Conservation (phyloP, 306 rosid genomes). For the Hippophae rhamnoides region DNA sequence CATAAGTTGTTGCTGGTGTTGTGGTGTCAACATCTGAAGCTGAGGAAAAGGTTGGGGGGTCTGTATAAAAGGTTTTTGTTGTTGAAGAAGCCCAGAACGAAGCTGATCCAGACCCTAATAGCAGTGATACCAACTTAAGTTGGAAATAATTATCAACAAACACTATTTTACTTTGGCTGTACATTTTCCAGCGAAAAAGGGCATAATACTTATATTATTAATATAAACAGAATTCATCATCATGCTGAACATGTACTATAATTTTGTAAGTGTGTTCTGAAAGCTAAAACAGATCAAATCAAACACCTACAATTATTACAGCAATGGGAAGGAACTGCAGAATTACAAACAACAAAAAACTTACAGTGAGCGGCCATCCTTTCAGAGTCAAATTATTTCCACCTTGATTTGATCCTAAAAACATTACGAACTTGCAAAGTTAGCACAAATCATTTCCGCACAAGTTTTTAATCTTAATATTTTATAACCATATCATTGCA, state of each 20-base stretch:
- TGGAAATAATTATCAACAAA: background rate
- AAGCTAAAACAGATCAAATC: no score
- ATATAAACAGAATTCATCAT: no score
- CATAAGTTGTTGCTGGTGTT: slow-evolving; percentile 88
- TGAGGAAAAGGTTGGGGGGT: slow-evolving; percentile 86
- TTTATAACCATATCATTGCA: slow-evolving; percentile 3
- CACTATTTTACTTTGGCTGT: no score
- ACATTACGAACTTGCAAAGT: slow-evolving; percentile 19
- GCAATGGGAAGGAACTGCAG: background rate
- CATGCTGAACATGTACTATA: no score
- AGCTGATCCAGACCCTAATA: slow-evolving; percentile 86
- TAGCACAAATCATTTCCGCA: slow-evolving; percentile 13
- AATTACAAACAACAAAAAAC: slow-evolving; percentile 14
- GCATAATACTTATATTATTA: no score
- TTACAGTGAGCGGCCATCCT: slow-evolving; percentile 98
- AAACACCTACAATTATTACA: background rate
- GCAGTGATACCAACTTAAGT: slow-evolving; percentile 4
- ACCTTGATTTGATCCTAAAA: slow-evolving; percentile 93
- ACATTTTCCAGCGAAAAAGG: no score
- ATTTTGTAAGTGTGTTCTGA: no score
- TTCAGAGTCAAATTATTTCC: slow-evolving; percentile 84
- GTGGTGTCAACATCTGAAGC: slow-evolving; percentile 92
- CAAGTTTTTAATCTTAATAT: slow-evolving; percentile 9
- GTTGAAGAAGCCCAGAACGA: slow-evolving; percentile 88
- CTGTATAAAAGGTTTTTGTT: slow-evolving; percentile 78